Base-by-base conservation (phyloP, 495 filamentous ascomycete species). In the Penicillium canariense region DNA sequence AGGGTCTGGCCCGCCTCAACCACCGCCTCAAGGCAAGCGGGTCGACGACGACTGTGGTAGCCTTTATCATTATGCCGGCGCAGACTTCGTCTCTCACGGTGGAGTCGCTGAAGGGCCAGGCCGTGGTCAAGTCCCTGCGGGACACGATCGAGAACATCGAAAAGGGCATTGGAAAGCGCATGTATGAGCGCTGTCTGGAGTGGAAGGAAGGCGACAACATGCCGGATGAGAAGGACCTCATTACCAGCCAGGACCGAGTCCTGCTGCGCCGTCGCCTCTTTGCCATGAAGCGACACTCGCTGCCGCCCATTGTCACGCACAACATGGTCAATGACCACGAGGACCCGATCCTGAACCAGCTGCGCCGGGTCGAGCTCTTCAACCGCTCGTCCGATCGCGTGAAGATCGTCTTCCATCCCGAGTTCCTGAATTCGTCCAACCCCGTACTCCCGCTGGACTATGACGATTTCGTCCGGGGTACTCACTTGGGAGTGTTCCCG, bases 51-150 rank as follows among this genome's bases (percentile, higher is more conserved):
- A 98, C 94, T 1, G 88, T 98, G 18, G 95, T 98, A n/a, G 92
- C 94, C 14, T 98, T 98, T 67, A 88, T 98, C 65, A 97, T 98
- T 68, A 96, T 97, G 91, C 95, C 95, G 4, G 94, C 94, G 3
- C 91, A 97, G 70, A 97, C 94, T n/a, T 86, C 90, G 7, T 97
- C 94, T 0, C 75, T 98, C 48, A 96, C 95, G 0, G 94, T 98
- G 12, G 94, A 98, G 73, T 88, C 94, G 6, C 79, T 98, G 49
- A 96, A 96, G 71, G 94, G 94, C 47, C 94, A 98, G 68, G 94
- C 94, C 1, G 91, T 96, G 12, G 91, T 98, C 70, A 98, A 98
- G 71, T 96, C 91, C 7, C 80, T 98, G 40, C 83, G 89, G 26
- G 94, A 98, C 58, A 96, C 93, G 0, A 86, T 97, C 48, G 85